Conservation (phyloP, 2,329 filamentous ascomycete species). For the Claviceps pazoutovae region DNA sequence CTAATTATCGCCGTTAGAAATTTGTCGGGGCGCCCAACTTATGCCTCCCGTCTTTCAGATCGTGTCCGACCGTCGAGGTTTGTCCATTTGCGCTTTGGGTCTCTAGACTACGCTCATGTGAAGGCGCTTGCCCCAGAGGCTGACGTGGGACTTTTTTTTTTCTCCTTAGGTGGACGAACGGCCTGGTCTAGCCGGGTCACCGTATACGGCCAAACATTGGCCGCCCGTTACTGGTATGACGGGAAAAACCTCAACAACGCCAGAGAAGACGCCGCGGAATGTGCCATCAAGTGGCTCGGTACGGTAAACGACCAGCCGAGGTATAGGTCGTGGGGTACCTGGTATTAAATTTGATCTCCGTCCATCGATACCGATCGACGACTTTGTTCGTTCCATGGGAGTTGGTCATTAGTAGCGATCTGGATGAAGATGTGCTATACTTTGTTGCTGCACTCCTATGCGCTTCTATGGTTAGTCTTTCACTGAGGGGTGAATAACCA, state of each 20-base stretch:
- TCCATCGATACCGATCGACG: not conserved
- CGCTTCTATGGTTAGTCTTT: too few species aligned
- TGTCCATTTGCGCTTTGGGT: constrained; percentile 8
- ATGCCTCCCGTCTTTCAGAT: constrained; percentile 50
- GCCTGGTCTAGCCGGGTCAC: constrained; percentile 76
- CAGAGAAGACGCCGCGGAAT: constrained; percentile 80
- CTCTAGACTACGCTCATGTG: not conserved
- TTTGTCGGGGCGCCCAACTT: constrained; percentile 41
- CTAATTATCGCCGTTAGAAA: constrained; percentile 27
- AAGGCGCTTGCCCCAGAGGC: not conserved
- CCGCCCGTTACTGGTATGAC: constrained; percentile 85
- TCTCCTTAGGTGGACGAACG: constrained; percentile 59
- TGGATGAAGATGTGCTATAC: too few species aligned
- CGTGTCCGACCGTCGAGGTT: constrained; percentile 63
- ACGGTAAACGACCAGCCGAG: constrained; percentile 18
- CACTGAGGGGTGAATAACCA: too few species aligned
- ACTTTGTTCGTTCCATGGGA: not conserved
- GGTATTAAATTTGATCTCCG: not conserved
- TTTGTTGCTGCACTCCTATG: too few species aligned
- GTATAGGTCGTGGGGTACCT: constrained; percentile 13
- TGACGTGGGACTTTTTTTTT: not conserved
- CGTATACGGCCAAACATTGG: constrained; percentile 49
- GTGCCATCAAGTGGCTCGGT: constrained; percentile 49
- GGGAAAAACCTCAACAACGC: constrained; percentile 78
- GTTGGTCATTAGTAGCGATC: not conserved